Evolutionary conservation across 768 basidiomycete genomes (phyloP).

Genomic region (Suillus weaverae): DNA sequence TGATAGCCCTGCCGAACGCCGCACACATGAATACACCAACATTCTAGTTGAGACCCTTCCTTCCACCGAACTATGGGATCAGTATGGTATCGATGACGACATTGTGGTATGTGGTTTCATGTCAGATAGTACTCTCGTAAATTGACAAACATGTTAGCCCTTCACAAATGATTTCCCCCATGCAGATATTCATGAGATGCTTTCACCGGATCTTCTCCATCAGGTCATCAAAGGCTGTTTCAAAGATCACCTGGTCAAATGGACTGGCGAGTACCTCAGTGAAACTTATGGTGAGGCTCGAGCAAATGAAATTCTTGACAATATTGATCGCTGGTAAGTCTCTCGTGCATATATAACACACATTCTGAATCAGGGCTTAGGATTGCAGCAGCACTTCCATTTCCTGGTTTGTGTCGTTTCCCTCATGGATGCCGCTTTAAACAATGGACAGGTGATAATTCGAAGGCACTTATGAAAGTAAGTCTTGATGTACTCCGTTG

Average conservation of each 20-base stretch:
- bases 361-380: not conserved
- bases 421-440: slow-evolving; percentile 18
- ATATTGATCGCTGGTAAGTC: not conserved
- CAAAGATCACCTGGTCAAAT: slow-evolving; percentile 16
- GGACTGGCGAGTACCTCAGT: slow-evolving; percentile 8
- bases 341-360: too few relatives aligned
- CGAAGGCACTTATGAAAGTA: slow-evolving; percentile 25
- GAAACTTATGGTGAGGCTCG: not conserved
- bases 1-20: not conserved
- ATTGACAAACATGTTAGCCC: not conserved
- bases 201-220: slow-evolving; percentile 10
- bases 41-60: slow-evolving; percentile 19
- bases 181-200: slow-evolving; percentile 10
- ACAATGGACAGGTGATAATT: slow-evolving; percentile 24
- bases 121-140: not conserved
- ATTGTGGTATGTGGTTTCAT: slow-evolving; percentile 28
- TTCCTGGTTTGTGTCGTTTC: slow-evolving; percentile 15
- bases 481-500: too few relatives aligned
- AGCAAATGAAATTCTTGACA: not conserved
- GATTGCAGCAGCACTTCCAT: not conserved
- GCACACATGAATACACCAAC: slow-evolving; percentile 22
- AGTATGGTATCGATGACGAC: slow-evolving; percentile 33
- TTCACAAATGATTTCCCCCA: slow-evolving; percentile 7
- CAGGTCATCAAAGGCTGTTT: slow-evolving; percentile 15
- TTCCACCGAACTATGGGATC: slow-evolving; percentile 29